Base-by-base conservation (phyloP, 768 basidiomycete species). In the Cystobasidium tubakii region DNA sequence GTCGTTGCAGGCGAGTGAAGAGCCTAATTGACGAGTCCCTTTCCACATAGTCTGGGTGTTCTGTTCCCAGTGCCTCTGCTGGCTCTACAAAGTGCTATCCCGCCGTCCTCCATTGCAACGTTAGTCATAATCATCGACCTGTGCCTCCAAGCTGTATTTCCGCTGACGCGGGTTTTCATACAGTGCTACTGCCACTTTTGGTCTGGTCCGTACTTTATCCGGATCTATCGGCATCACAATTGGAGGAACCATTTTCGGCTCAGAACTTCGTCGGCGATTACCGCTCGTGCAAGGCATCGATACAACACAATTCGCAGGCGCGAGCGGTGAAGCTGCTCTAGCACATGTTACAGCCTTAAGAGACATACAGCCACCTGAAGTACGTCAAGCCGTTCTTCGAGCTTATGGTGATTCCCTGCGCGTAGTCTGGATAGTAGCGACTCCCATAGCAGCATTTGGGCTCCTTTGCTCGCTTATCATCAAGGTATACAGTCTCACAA, bases 61-160 rank as follows among this genome's bases (percentile, higher is more conserved):
- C 23, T 34, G n/a, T 73, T 65, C 34, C 64, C 53, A 43, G 62
- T 64, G 23, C 65, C 60, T 15, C 62, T 75, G 36, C 64, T 79
- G 69, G 74, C 75, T 27, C 39, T 92, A 17, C 91, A 92, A 81
- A 89, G 90, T 0, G 88, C 90, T 0, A 93, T 93, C 90, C 91
- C 91, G 0, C 78, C 90, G 19, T 88, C 87, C 77, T 90, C 92
- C 76, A 90, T 92, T 90, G 90, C 90, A 0, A 62, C 69, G 57
- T 60, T 17, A 71, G 29, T n/a, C 23, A 4, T n/a, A n/a, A n/a
- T n/a, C n/a, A n/a, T n/a, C n/a, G n/a, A n/a, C n/a, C n/a, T n/a
- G n/a, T n/a, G n/a, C n/a, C 46, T 54, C n/a, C 25, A 55, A 29
- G 21, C 7, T 9, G 7, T 3, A 3, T n/a, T 72, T 34, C 21